Evolutionary conservation across 257 asterid genomes (phyloP), one percentile per base, ranked within the genome.

Genomic region (Salvia hispanica): DNA sequence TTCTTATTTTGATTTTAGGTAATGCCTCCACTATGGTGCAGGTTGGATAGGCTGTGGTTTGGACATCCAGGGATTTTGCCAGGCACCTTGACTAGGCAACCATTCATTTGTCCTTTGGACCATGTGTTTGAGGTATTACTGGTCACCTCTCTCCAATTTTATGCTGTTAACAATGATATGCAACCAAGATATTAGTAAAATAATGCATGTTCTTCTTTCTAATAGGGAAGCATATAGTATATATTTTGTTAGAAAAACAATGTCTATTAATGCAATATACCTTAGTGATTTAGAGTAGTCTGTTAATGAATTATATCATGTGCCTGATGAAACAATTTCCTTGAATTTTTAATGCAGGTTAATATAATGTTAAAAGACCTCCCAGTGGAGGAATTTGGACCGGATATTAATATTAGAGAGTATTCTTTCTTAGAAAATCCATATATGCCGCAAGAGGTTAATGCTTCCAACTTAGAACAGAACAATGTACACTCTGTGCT

Each of bases 1-100:
- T 79, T 75, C 67, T 83, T 76, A 60, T 82, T 81, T 87, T 94
- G 96, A 80, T 81, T 87, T 79, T 86, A 94, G 99, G 99, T 94
- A 64, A 87, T 94, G 96, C 99, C 99, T 81, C 96, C 99, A 58
- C 83, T 91, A 67, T 94, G 99, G 99, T 94, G 99, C 96, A 91
- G 99, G 93, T 83, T 94, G 86, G 99, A 94, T 82, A 87, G 98
- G 80, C 85, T 94, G 72, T 94, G 99, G 99, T 94, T 94, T 76
- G 95, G 96, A 72, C 99, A 94, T 81, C 98, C 99, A 21, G 99
- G 99, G 70, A 58, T 86, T 66, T 61, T 94, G 80, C 64, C 0
- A 36, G 98, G 96, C 58, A 73, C 89, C 68, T 64, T 94, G 86
- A 94, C 99, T 6, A 87, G 91, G 77, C 99, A 81, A 75, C 99